Conservation (phyloP, 2,329 filamentous ascomycete genomes). For the Cytospora piceicola region DNA sequence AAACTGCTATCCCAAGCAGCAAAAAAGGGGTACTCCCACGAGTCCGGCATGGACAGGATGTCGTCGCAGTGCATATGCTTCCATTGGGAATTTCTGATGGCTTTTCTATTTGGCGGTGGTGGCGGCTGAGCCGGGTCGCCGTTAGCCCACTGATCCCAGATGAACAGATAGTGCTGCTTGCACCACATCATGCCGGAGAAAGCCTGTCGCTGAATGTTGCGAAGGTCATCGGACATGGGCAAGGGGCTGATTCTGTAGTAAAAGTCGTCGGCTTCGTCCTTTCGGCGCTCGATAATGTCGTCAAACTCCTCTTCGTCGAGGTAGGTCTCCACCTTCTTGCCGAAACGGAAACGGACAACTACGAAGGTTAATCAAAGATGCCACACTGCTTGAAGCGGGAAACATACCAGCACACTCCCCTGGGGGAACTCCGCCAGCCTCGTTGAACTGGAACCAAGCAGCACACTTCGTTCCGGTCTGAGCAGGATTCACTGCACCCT, state of each 20-base stretch:
- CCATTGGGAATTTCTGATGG: slow-evolving; percentile 86
- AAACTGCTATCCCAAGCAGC: slow-evolving; percentile 97
- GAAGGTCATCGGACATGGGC: slow-evolving; percentile 89
- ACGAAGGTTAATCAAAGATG: slow-evolving; percentile 8
- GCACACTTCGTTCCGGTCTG: slow-evolving; percentile 84
- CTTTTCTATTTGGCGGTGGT: slow-evolving; percentile 78
- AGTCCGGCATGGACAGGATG: slow-evolving; percentile 96
- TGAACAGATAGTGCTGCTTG: slow-evolving; percentile 94
- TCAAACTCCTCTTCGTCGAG: slow-evolving; percentile 94
- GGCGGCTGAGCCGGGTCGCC: slow-evolving; percentile 88
- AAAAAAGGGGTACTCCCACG: slow-evolving; percentile 98
- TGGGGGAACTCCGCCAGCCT: slow-evolving; percentile 82
- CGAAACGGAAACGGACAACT: slow-evolving; percentile 91
- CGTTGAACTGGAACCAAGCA: slow-evolving; percentile 91
- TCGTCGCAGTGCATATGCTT: slow-evolving; percentile 95
- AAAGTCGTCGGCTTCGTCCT: slow-evolving; percentile 93
- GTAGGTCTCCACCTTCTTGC: slow-evolving; percentile 73
- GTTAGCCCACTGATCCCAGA: slow-evolving; percentile 98
- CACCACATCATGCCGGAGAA: slow-evolving; percentile 98
- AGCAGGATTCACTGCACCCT: slow-evolving; percentile 79
- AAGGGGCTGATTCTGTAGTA: slow-evolving; percentile 92
- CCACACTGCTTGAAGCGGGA: slow-evolving; percentile 49
- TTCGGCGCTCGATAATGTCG: slow-evolving; percentile 82
- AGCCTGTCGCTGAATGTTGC: slow-evolving; percentile 93
- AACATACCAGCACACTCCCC: slow-evolving; percentile 86